Evolutionary conservation across 2,329 filamentous ascomycete genomes (phyloP), one percentile per base, ranked within the genome.

Genomic region (Chrysoporthe cubensis): DNA sequence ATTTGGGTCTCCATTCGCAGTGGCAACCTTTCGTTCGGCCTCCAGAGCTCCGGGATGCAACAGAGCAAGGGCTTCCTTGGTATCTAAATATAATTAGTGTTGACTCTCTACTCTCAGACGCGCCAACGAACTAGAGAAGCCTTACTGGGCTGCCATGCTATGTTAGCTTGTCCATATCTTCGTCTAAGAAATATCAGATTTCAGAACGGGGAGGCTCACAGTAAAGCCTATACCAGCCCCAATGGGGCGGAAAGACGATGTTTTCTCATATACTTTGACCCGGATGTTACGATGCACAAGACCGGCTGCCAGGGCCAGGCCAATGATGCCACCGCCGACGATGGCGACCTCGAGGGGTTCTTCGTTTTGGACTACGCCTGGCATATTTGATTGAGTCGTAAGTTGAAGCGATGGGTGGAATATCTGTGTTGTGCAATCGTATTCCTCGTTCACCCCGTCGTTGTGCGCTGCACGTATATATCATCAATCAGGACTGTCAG

Each of bases 61-160:
- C 7, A 84, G 76, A 21, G 80, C 77, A 82, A 89, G 84, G 4
- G 86, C 84, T 2, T 85, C 83, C 69, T 87, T 87, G 26, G 84
- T 82, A 1, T 60, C 50, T 54, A 1, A 32, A 32, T 16, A 2
- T 5, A 32, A 13, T 54, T 34, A 54, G 14, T 54, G 1, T 11
- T 16, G n/a, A 26, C 9, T 26, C 26, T 26, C 26, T 26, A 26
- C 26, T 26, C 26, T 26, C 26, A 26, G 26, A 26, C 26, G 26
- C 26, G 26, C 26, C 26, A 26, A 26, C 26, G 50, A 32, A 5
- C 4, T 14, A 16, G 50, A 32, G 13, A 54, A 54, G 11, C 14
- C 50, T 16, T 32, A 54, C 50, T 54, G 13, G 50, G 50, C 50
- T 54, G 5, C 32, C 26, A 13, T 5, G 13, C 1, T 32, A 11